Conservation (phyloP, 108 stramenopile genomes). For the Bacterosira constricta region DNA sequence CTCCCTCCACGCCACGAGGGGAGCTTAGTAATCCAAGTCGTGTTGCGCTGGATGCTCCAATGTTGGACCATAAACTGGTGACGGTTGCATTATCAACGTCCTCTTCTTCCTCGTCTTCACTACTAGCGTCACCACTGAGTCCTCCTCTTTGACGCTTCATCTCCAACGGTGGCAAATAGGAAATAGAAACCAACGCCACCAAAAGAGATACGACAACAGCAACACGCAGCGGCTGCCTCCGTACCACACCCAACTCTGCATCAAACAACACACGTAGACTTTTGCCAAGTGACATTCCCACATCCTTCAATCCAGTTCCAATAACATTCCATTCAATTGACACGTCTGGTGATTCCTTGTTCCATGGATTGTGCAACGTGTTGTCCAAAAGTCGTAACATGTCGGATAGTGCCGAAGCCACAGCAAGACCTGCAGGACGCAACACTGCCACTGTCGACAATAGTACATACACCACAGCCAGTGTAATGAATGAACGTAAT, state of each 20-base stretch:
- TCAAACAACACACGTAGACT: slow-evolving; percentile 33
- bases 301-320: slow-evolving; percentile 3
- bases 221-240: slow-evolving; percentile 59
- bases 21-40: slow-evolving; percentile 65
- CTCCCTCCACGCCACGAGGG: slow-evolving; percentile 63
- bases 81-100: slow-evolving; percentile 28
- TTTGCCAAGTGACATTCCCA: slow-evolving; percentile 27
- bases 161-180: slow-evolving; percentile 63
- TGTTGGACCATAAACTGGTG: slow-evolving; percentile 51
- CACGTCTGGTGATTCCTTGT: slow-evolving; percentile 65
- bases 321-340: slow-evolving; percentile 51
- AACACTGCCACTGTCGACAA: slow-evolving; percentile 68
- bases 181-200: slow-evolving; percentile 51
- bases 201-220: slow-evolving; percentile 60
- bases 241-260: slow-evolving; percentile 39
- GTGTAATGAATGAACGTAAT: slow-evolving; percentile 60
- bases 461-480: slow-evolving; percentile 47
- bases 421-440: slow-evolving; percentile 47
- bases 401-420: slow-evolving; percentile 35
- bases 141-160: slow-evolving; percentile 24
- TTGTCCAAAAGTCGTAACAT: slow-evolving; percentile 39
- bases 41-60: slow-evolving; percentile 79
- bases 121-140: not conserved
- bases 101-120: slow-evolving; percentile 54
- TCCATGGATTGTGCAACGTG: too few relatives aligned